Percentiles rank a stretch among this genome's conserved stretches.
These are phyloP conservation scores for Hypoxylon trugodes DNA, from an alignment of 495 filamentous ascomycete genomes.

Conservation along the genomic window DNA sequence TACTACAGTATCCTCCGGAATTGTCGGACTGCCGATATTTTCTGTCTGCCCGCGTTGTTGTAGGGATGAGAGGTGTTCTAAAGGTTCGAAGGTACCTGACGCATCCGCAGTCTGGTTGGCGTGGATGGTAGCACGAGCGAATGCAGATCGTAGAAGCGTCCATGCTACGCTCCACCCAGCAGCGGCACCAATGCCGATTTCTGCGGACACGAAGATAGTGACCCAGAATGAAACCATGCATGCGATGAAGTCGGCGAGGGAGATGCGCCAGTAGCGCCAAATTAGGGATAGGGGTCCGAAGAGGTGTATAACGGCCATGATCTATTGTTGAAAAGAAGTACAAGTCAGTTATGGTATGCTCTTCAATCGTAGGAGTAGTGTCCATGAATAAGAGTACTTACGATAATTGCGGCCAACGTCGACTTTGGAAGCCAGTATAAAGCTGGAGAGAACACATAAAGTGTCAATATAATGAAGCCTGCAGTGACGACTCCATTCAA, in stretches of 20 bases:
- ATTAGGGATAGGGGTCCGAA: conserved; percentile 53
- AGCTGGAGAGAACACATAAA: conserved; percentile 57
- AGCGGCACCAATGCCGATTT: conserved; percentile 56
- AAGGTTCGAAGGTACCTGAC: conserved; percentile 21
- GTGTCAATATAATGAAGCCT: conserved; percentile 56
- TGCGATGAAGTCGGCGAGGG: conserved; percentile 58
- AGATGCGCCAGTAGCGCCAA: conserved; percentile 58
- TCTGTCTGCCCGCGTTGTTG: conserved; percentile 26
- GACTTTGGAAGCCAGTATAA: conserved; percentile 63
- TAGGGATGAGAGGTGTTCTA: background rate
- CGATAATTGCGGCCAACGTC: conserved; percentile 56
- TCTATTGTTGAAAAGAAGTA: conserved; percentile 27
- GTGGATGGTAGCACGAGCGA: conserved; percentile 43
- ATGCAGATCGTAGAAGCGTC: conserved; percentile 54
- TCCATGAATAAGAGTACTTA: conserved; percentile 23
- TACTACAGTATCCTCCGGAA: conserved; percentile 50
- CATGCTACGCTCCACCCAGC: conserved; percentile 58
- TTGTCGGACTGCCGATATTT: conserved; percentile 24
- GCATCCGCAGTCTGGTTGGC: conserved; percentile 13
- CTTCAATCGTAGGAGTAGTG: background rate
- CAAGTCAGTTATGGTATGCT: background rate
- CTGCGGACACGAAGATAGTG: conserved; percentile 59
- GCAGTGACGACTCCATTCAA: conserved; percentile 56
- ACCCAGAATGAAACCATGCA: conserved; percentile 60
- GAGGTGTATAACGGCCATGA: conserved; percentile 56